Conservation (phyloP, 169 alveolate genomes). For the Eimeria sp. region DNA sequence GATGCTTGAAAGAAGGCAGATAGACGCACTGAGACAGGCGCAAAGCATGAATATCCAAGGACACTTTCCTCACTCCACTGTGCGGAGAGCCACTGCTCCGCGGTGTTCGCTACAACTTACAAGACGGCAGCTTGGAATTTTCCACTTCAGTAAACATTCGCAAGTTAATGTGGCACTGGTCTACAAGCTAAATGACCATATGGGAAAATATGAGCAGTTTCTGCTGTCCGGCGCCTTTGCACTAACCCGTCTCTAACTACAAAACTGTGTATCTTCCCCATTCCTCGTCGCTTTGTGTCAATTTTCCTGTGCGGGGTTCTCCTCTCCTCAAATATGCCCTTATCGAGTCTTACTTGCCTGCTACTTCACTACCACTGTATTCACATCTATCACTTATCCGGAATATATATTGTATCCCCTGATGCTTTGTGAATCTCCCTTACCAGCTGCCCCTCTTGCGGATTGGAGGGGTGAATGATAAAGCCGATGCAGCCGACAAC, state of each 20-base stretch:
- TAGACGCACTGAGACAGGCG: not conserved
- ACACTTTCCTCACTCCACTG: not conserved
- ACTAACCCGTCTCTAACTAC: not conserved
- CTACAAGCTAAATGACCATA: not conserved
- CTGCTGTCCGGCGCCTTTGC: not conserved
- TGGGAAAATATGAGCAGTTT: not conserved
- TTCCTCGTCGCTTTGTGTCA: not conserved
- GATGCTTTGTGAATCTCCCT: not conserved
- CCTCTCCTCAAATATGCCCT: not conserved
- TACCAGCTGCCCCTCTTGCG: conserved; percentile 68
- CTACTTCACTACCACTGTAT: not conserved
- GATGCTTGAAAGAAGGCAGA: not conserved
- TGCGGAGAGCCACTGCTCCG: not conserved
- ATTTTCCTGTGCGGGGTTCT: not conserved
- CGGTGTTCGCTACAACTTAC: not conserved
- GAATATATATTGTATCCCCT: not conserved
- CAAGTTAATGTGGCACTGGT: not conserved
- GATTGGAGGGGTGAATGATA: conserved; percentile 33
- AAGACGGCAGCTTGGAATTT: not conserved
- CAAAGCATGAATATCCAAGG: not conserved
- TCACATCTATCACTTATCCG: not conserved
- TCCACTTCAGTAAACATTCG: not conserved
- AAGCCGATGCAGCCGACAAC: conserved; percentile 64
- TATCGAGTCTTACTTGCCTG: not conserved
- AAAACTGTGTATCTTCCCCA: not conserved